A percentile compares a stretch with the other conserved stretches of the same genome.
Conservation (phyloP, 2,329 filamentous ascomycete genomes). For the Botryosphaeria dothidea region DNA sequence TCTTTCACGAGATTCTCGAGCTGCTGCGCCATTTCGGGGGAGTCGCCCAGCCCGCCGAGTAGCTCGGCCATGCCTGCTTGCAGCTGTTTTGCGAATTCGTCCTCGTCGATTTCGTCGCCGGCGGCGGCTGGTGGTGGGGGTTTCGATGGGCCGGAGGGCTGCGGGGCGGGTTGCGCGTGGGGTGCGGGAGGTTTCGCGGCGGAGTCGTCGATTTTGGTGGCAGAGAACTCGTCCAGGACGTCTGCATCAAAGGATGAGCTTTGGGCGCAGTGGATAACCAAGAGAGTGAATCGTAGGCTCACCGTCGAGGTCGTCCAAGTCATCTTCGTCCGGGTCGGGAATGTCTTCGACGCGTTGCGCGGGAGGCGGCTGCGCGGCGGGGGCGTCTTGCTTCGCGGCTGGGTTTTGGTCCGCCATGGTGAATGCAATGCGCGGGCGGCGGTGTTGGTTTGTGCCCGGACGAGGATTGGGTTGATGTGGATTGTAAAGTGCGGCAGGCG, state of each 20-base stretch:
- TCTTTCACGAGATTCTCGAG: constrained; percentile 78
- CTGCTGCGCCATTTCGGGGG: constrained; percentile 71
- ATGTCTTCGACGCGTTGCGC: constrained; percentile 23
- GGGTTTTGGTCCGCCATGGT: constrained; percentile 14
- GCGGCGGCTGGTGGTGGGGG: constrained; percentile 31
- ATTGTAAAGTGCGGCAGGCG: not conserved
- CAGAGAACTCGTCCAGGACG: constrained; percentile 87
- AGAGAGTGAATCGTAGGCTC: constrained; percentile 33
- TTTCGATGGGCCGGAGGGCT: constrained; percentile 37
- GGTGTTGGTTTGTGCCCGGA: not conserved
- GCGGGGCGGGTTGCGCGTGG: constrained; percentile 36
- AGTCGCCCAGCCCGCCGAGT: constrained; percentile 66
- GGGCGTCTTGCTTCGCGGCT: not conserved
- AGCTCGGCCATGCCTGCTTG: constrained; percentile 87
- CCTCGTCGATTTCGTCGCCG: constrained; percentile 54
- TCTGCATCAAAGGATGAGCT: constrained; percentile 53
- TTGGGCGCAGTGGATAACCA: not conserved
- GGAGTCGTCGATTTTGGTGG: constrained; percentile 56
- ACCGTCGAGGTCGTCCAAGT: constrained; percentile 90
- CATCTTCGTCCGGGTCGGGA: constrained; percentile 90
- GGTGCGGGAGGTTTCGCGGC: constrained; percentile 25
- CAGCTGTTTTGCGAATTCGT: constrained; percentile 82
- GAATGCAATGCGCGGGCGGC: not conserved
- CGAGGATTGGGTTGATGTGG: not conserved
- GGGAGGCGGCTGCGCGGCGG: not conserved